Percentiles rank a stretch among this genome's conserved stretches.
Conservation (phyloP, 2,329 filamentous ascomycete species). For the Colletotrichum higginsianum region DNA sequence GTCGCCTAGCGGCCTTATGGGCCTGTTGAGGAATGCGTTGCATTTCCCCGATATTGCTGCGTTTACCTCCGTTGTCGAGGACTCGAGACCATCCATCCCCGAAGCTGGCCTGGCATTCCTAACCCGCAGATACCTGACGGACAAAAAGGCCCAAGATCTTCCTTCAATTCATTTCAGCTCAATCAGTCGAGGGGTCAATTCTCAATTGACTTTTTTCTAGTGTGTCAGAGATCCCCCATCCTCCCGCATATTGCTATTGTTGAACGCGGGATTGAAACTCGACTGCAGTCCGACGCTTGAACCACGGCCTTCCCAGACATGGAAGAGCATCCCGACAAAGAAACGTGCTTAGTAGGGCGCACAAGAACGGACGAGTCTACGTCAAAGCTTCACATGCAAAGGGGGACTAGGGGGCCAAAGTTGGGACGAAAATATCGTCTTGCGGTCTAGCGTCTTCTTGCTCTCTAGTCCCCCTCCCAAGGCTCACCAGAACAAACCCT, state of each 20-base stretch:
- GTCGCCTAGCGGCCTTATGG: background rate
- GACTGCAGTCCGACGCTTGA: background rate
- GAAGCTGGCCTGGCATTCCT: conserved; percentile 29
- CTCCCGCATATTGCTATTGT: conserved; percentile 1
- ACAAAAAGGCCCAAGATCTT: conserved; percentile 10
- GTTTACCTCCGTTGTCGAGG: conserved; percentile 18
- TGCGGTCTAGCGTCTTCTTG: conserved; percentile 14
- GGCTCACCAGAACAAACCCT: conserved; percentile 24
- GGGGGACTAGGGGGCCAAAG: conserved; percentile 7
- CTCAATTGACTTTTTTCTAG: conserved; percentile 5
- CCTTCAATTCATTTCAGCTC: background rate
- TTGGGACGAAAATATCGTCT: conserved; percentile 39
- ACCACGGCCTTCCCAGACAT: conserved; percentile 13
- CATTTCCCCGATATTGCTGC: background rate
- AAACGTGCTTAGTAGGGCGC: conserved; percentile 25
- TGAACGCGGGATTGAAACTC: background rate
- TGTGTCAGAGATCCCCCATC: conserved; percentile 19
- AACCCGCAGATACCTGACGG: conserved; percentile 19
- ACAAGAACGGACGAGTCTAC: conserved; percentile 24
- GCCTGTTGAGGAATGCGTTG: conserved; percentile 12
- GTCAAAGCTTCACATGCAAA: conserved; percentile 36
- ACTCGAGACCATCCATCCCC: background rate
- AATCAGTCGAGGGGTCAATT: conserved; percentile 1
- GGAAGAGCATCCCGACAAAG: conserved; percentile 20
- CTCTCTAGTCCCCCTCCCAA: conserved; percentile 14